A percentile compares a stretch with the other conserved stretches of the same genome.
phyloP scores from a whole-genome alignment of 352 stramenopile species.

The Pythium coloratum region DNA sequence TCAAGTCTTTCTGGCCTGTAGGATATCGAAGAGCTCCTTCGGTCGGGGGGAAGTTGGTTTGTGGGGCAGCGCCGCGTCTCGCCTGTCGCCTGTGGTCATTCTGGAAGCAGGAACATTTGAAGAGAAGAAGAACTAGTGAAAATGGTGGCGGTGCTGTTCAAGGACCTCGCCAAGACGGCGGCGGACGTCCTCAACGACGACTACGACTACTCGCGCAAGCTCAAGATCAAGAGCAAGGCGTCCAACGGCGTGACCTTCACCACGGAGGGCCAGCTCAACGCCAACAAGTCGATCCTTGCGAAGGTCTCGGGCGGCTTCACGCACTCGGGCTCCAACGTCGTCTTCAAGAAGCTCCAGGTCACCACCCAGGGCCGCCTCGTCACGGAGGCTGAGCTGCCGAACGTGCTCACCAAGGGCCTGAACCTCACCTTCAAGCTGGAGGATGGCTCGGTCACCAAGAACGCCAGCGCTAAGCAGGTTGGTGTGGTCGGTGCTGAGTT shows the following conservation, averaged over 20 bases:
- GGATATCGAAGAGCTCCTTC: constrained; percentile 9
- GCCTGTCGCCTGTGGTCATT: constrained; percentile 34
- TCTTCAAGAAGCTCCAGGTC: constrained; percentile 89
- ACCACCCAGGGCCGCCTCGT: constrained; percentile 80
- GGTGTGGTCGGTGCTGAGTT: constrained; percentile 80
- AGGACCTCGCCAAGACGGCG: constrained; percentile 85
- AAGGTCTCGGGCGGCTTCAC: constrained; percentile 80
- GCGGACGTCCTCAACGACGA: constrained; percentile 84
- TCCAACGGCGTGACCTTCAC: constrained; percentile 85
- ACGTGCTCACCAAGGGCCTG: constrained; percentile 74
- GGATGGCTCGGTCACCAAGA: constrained; percentile 79
- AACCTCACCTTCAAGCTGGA: constrained; percentile 86
- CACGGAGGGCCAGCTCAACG: constrained; percentile 80
- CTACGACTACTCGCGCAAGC: constrained; percentile 90
- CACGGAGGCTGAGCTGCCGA: constrained; percentile 74
- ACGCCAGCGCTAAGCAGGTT: constrained; percentile 69
- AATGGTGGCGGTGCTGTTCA: constrained; percentile 74
- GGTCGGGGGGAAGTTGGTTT: constrained; percentile 10
- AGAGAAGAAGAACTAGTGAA: constrained; percentile 19
- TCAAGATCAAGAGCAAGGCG: constrained; percentile 90
- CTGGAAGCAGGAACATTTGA: constrained; percentile 37
- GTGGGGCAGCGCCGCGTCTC: constrained; percentile 16
- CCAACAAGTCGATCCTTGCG: constrained; percentile 86
- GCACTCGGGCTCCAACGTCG: constrained; percentile 45
- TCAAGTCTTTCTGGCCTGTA: constrained; percentile 1